A percentile compares a stretch with the other conserved stretches of the same genome.
These are phyloP conservation scores for Trichosporon faecale DNA, from an alignment of 1,284 basidiomycete species.

Conservation along the genomic window DNA sequence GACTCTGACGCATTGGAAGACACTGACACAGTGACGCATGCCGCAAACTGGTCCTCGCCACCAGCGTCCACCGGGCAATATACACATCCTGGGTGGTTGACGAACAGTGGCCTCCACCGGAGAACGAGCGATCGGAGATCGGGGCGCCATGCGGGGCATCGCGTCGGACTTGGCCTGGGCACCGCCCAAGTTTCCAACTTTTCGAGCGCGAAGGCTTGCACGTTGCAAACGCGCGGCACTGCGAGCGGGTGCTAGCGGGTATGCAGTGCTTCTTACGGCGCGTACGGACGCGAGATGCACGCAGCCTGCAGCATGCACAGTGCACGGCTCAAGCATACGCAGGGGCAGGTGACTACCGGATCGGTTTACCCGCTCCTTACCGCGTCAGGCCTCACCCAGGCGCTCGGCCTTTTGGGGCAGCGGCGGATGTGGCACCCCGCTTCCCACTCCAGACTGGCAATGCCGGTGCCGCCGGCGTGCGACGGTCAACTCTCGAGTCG, in stretches of 20 bases:
- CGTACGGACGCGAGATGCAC: not conserved
- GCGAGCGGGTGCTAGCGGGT: not conserved
- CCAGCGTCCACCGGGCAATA: not conserved
- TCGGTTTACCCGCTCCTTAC: constrained; percentile 6
- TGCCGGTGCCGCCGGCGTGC: not conserved
- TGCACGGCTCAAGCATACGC: not conserved
- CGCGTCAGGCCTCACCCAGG: not conserved
- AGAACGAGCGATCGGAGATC: not conserved
- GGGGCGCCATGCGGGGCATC: not conserved
- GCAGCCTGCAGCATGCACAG: not conserved
- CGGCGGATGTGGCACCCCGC: constrained; percentile 10
- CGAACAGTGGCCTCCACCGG: not conserved
- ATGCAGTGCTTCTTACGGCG: not conserved
- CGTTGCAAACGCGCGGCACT: not conserved
- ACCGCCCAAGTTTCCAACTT: not conserved
- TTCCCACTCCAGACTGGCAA: not conserved
- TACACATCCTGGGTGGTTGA: not conserved
- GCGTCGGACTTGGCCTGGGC: not conserved
- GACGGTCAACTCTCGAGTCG: not conserved
- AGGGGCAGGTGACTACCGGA: not conserved
- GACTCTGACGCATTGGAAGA: not conserved
- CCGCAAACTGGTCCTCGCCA: not conserved
- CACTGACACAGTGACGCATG: not conserved
- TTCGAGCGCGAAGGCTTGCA: not conserved
- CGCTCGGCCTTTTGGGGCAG: not conserved